phyloP scores from a whole-genome alignment of 345 rosid genomes.

The Lagerstroemia speciosa region DNA sequence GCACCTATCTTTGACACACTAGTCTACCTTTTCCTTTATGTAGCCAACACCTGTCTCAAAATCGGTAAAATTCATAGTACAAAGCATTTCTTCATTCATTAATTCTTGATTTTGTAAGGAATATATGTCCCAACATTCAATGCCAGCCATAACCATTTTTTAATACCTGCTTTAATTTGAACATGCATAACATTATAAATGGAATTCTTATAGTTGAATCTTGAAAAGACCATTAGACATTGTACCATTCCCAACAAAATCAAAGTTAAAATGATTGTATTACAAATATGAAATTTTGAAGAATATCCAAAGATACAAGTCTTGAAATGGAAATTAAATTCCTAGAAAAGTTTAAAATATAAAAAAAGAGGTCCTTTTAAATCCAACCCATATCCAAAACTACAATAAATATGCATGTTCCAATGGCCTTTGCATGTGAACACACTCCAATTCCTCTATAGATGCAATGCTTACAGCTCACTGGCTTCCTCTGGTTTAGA shows the following conservation, averaged over 20 bases:
- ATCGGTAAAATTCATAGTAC: not conserved
- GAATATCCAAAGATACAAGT: not conserved
- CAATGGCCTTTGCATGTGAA: not conserved
- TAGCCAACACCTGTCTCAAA: not conserved
- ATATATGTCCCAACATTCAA: not conserved
- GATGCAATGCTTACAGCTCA: not conserved
- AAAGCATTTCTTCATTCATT: not conserved
- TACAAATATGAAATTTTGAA: no score
- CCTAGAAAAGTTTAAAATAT: not conserved
- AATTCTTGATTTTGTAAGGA: not conserved
- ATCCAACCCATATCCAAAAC: not conserved
- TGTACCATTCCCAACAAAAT: not conserved
- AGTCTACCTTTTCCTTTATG: not conserved
- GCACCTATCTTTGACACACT: not conserved
- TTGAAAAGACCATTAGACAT: not conserved
- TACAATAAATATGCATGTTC: not conserved
- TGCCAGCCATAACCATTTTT: not conserved
- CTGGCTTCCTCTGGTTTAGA: constrained; percentile 1
- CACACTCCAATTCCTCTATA: not conserved
- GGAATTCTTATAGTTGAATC: no score
- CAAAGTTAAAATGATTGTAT: not conserved
- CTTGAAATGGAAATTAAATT: not conserved
- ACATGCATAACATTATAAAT: no score
- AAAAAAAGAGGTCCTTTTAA: not conserved
- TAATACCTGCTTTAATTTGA: not conserved